Evolutionary conservation across 352 stramenopile species (phyloP), one percentile per base, ranked within the genome.

Genomic region (Saprolegnia diclina): DNA sequence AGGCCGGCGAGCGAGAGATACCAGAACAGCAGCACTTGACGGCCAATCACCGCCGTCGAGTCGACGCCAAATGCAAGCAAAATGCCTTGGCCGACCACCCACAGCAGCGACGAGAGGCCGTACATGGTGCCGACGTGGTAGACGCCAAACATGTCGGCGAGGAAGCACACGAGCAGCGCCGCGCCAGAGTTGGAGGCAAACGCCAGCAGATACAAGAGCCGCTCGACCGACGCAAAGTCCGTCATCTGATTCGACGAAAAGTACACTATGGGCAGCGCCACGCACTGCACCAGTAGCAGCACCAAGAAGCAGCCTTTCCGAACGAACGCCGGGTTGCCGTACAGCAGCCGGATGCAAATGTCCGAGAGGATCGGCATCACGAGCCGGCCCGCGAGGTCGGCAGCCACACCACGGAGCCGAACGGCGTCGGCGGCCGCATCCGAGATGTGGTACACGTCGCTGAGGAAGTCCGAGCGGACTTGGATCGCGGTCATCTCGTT

Each of bases 91-190:
- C n/a, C 7, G 29, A 71, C 68, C n/a, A 5, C 38, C 67, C 67
- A 72, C 21, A 55, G 18, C 11, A 61, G 38, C 19, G 62, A 45
- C 26, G 48, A 55, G n/a, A 71, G n/a, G 9, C 71, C 71, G 50
- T 74, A 62, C 67, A 74, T 74, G 13, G 64, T 67, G n/a, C 66
- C 71, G 10, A 64, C 24, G 56, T 74, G 52, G 29, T 74, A 74
- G 26, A 69, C 61, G 19, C 71, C 71, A 74, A 74, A 74, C 61
- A 71, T 74, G 53, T 74, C 71, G 21, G 67, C 48, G 35, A 74
- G 21, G 35, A 74, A 67, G 24, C 64, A 71, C 24, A 44, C 57
- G 24, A 74, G 64, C 22, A 63, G n/a, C 19, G 35, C 35, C 32
- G 71, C 24, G 26, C 64, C 67, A 19, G 57, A 64, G 52, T 62